These are phyloP conservation scores for Corchorus olitorius DNA, from an alignment of 345 rosid genomes.

Conservation along the genomic window DNA sequence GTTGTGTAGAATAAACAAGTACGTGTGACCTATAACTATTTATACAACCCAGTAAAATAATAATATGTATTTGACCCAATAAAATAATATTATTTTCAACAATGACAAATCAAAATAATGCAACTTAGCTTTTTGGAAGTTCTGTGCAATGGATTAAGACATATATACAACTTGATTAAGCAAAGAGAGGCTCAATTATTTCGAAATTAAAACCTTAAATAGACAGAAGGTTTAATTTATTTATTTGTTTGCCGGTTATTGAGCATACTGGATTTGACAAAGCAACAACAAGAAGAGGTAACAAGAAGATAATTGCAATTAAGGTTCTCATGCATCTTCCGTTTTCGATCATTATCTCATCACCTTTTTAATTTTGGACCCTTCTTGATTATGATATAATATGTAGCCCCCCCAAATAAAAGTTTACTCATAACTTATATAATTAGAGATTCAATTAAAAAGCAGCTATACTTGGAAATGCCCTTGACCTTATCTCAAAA, in stretches of 20 bases:
- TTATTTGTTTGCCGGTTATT: conserved; percentile 17
- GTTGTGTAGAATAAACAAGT: no score
- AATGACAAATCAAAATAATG: background rate
- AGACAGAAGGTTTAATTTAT: background rate
- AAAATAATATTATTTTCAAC: no score
- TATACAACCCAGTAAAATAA: no score
- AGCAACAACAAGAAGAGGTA: conserved; percentile 17
- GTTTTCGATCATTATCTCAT: background rate
- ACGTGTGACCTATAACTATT: no score
- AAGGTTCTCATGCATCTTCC: background rate
- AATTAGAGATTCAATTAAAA: background rate
- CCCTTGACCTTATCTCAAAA: background rate
- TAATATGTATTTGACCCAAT: no score
- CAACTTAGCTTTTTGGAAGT: background rate
- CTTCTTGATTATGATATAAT: background rate
- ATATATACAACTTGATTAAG: background rate
- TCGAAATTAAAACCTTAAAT: background rate
- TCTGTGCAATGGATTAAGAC: background rate
- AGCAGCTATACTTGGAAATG: background rate
- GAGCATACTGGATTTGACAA: conserved; percentile 27
- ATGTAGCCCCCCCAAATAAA: background rate
- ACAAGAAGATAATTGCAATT: background rate
- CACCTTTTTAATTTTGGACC: background rate
- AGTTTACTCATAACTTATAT: background rate
- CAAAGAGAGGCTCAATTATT: conserved; percentile 9